These are phyloP conservation scores for Kurtzmaniella quercitrusa DNA, from an alignment of 1,139 yeast genomes.

Conservation along the genomic window DNA sequence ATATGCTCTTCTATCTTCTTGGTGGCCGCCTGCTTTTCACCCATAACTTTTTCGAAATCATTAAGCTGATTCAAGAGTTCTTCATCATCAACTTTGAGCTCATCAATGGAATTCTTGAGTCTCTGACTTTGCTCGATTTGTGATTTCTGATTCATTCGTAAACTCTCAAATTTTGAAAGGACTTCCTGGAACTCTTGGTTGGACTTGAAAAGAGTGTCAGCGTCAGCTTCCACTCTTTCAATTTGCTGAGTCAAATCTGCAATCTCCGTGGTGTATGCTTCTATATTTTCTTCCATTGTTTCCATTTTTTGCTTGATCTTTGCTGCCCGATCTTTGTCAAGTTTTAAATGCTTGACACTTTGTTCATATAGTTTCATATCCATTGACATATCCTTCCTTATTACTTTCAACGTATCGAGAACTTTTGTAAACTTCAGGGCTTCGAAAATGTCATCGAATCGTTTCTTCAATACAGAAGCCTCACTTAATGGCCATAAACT, in stretches of 20 bases:
- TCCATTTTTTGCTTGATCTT: conserved; percentile 49
- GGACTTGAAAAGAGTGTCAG: conserved; percentile 63
- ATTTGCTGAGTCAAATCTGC: conserved; percentile 46
- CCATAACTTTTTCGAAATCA: conserved; percentile 50
- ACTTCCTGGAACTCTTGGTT: conserved; percentile 81
- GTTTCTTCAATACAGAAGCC: conserved; percentile 80
- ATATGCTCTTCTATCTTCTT: conserved; percentile 11
- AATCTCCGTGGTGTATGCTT: conserved; percentile 46
- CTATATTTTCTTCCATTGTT: conserved; percentile 41
- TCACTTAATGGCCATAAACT: conserved; percentile 95
- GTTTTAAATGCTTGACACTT: conserved; percentile 68
- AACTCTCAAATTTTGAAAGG: conserved; percentile 58
- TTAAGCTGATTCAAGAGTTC: conserved; percentile 46
- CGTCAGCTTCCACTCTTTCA: conserved; percentile 49
- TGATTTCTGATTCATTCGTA: conserved; percentile 43
- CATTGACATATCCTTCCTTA: conserved; percentile 71
- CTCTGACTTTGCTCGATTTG: conserved; percentile 48
- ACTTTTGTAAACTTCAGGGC: conserved; percentile 93
- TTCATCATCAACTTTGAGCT: conserved; percentile 46
- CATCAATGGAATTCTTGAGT: conserved; percentile 38
- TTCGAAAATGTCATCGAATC: conserved; percentile 95
- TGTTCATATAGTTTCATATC: conserved; percentile 76
- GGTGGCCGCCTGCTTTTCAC: conserved; percentile 29
- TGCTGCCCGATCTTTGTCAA: conserved; percentile 70
- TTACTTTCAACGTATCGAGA: conserved; percentile 67